Evolutionary conservation across 73 alveolate species (phyloP).

Genomic region (Paramecium primaurelia): DNA sequence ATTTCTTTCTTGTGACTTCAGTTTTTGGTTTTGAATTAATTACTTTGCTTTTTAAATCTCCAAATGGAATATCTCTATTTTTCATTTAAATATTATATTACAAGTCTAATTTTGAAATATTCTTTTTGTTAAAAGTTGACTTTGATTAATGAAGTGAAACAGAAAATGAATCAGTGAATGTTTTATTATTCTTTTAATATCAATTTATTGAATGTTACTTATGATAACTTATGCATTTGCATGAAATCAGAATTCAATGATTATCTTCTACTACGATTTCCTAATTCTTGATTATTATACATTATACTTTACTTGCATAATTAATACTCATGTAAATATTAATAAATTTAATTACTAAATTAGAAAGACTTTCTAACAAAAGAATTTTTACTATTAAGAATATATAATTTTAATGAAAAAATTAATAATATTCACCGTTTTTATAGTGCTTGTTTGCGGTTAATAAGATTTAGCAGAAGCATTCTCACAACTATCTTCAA

Average conservation of each 20-base stretch:
- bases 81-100: background rate
- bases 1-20: background rate
- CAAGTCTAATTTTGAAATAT: slow-evolving; percentile 1
- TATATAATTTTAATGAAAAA: background rate
- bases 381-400: background rate
- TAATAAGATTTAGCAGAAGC: slow-evolving; percentile 35
- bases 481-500: background rate
- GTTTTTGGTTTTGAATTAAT: background rate
- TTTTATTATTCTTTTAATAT: background rate
- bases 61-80: background rate
- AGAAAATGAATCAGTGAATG: slow-evolving; percentile 17
- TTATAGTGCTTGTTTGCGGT: background rate
- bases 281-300: background rate
- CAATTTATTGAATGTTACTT: background rate
- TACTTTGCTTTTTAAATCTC: background rate
- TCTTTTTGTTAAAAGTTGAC: background rate
- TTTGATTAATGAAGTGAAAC: background rate
- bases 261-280: background rate
- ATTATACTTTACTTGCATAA: slow-evolving; percentile 24
- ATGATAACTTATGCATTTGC: background rate
- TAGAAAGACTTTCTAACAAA: background rate
- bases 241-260: background rate
- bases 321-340: slow-evolving; percentile 24
- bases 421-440: slow-evolving; percentile 7
- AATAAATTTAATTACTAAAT: background rate